Conservation (phyloP, 495 filamentous ascomycete genomes). For the Lasiosphaeris hirsuta region DNA sequence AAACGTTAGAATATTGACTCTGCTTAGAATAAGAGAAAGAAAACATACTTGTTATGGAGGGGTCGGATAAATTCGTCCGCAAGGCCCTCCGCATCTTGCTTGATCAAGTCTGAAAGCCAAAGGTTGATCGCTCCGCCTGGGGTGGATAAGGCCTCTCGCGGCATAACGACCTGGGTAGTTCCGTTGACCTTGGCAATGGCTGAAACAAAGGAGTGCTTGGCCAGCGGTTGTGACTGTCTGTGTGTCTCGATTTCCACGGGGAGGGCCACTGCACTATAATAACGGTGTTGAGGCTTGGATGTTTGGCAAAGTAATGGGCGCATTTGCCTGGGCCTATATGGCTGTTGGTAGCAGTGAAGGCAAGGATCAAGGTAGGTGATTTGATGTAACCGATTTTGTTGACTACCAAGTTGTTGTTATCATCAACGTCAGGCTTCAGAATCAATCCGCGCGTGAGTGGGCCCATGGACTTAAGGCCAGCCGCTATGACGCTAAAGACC, state of each 20-base stretch:
- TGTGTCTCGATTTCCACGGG: conserved; percentile 1
- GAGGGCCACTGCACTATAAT: not conserved
- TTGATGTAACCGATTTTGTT: not conserved
- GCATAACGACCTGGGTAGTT: not conserved
- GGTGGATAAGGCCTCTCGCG: conserved; percentile 4
- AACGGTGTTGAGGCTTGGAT: not conserved
- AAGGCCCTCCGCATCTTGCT: conserved; percentile 9
- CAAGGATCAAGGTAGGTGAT: not conserved
- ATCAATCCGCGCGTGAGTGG: not conserved
- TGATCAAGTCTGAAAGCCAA: conserved; percentile 9
- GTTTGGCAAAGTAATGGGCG: conserved; percentile 1
- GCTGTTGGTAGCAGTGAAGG: conserved; percentile 2
- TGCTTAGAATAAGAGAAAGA: conserved; percentile 6
- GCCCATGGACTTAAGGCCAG: conserved; percentile 3
- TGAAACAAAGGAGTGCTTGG: conserved; percentile 4
- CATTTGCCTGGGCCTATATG: not conserved
- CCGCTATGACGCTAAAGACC: not conserved
- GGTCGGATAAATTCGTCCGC: conserved; percentile 2
- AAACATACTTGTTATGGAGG: conserved; percentile 10
- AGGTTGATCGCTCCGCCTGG: conserved; percentile 5
- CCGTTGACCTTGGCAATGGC: conserved; percentile 1
- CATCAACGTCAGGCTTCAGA: not conserved
- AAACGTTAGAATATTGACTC: conserved; percentile 5
- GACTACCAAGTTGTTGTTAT: not conserved
- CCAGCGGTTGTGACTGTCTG: not conserved